These are phyloP conservation scores for Saccharomycopsis guyanensis DNA, from an alignment of 805 yeast species.

Conservation along the genomic window DNA sequence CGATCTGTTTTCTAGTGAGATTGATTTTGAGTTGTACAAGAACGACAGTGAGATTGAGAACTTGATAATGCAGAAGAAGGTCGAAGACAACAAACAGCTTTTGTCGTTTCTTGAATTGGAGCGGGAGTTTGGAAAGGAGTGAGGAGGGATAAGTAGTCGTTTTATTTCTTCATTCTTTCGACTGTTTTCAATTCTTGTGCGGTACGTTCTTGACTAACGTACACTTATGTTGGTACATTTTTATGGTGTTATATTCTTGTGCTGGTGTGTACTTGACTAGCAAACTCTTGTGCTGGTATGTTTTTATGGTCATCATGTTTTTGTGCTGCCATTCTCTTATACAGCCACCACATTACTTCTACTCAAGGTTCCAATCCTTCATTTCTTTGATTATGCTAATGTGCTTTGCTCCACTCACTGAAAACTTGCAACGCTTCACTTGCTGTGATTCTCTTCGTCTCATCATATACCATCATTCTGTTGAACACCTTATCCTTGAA, in stretches of 20 bases:
- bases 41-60: slow-evolving; percentile 7
- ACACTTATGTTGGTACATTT: no score
- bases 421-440: slow-evolving; percentile 21
- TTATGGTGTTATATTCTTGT: no score
- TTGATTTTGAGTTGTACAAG: slow-evolving; percentile 18
- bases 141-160: not conserved
- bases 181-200: no score
- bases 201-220: no score
- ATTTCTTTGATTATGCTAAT: no score
- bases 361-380: no score
- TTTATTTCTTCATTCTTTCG: not conserved
- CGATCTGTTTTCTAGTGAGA: not conserved
- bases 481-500: slow-evolving; percentile 28
- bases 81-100: slow-evolving; percentile 10
- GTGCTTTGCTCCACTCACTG: no score
- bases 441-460: slow-evolving; percentile 29
- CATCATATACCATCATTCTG: slow-evolving; percentile 39
- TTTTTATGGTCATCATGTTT: no score
- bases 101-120: slow-evolving; percentile 17
- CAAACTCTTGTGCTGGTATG: no score
- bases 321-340: no score
- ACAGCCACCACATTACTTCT: no score
- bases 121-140: slow-evolving; percentile 14
- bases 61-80: slow-evolving; percentile 6
- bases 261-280: no score